phyloP scores from a whole-genome alignment of 352 stramenopile genomes.

The Ophiocytium majus region DNA sequence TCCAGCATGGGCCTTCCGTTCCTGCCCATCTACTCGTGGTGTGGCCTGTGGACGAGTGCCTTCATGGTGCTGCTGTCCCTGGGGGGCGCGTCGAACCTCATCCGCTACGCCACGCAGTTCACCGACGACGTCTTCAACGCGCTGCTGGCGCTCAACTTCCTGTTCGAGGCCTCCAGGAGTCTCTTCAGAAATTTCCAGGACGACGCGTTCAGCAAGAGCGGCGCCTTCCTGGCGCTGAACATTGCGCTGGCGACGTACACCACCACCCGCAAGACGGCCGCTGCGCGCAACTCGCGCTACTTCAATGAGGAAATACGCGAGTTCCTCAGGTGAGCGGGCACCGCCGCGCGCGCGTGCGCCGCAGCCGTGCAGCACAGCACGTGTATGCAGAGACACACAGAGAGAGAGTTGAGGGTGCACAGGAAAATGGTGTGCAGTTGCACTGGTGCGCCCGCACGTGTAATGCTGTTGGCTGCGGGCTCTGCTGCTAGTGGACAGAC shows the following conservation, averaged over 20 bases:
- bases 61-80: conserved; percentile 49
- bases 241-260: conserved; percentile 65
- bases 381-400: too few species aligned
- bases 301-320: conserved; percentile 61
- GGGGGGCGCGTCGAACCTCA: conserved; percentile 61
- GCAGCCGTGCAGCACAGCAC: too few species aligned
- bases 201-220: conserved; percentile 17
- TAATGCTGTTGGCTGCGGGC: too few species aligned
- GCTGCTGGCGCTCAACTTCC: conserved; percentile 74
- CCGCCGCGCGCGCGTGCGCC: too few species aligned
- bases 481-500: too few species aligned
- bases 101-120: conserved; percentile 74
- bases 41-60: conserved; percentile 55
- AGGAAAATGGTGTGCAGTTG: too few species aligned
- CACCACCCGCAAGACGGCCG: conserved; percentile 30
- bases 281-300: conserved; percentile 57
- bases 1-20: conserved; percentile 63
- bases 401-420: too few species aligned
- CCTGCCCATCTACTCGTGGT: conserved; percentile 74
- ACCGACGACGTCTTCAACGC: conserved; percentile 80
- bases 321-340: conserved; percentile 25
- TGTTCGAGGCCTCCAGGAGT: conserved; percentile 64
- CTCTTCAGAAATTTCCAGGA: conserved; percentile 22
- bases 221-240: conserved; percentile 61
- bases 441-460: too few species aligned